phyloP scores from a whole-genome alignment of 1,139 yeast genomes.

The Taphrina flavorubra region DNA sequence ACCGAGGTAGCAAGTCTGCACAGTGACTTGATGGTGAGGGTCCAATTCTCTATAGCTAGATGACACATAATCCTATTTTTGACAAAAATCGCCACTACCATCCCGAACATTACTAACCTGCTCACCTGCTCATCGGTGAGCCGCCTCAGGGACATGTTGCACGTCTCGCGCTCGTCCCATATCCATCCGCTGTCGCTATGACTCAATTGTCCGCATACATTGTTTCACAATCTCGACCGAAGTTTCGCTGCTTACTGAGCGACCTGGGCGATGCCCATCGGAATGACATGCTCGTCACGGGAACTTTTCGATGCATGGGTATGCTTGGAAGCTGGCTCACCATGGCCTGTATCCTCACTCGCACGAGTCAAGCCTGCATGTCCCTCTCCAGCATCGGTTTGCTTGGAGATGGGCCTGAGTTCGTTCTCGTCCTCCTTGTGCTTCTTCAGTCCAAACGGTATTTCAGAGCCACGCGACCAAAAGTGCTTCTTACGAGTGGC shows the following conservation, averaged over 20 bases:
- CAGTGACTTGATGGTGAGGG: no score
- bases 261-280: neutral
- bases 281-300: conserved; percentile 1
- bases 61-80: neutral
- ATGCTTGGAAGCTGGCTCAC: neutral
- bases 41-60: conserved; percentile 10
- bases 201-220: neutral
- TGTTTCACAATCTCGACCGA: neutral
- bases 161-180: no score
- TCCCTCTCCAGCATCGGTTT: neutral
- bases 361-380: neutral
- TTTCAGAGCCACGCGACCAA: conserved; percentile 25
- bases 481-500: conserved; percentile 28
- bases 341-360: conserved; percentile 3
- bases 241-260: neutral
- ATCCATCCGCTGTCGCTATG: neutral
- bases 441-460: conserved; percentile 3
- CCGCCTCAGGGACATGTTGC: no score
- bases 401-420: conserved; percentile 2
- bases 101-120: no score
- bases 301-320: neutral
- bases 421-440: conserved; percentile 16
- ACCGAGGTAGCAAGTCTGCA: no score
- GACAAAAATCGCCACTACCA: no score
- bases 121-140: no score